These are phyloP conservation scores for Solanum pinnatisectum DNA, from an alignment of 257 asterid species.

Conservation along the genomic window DNA sequence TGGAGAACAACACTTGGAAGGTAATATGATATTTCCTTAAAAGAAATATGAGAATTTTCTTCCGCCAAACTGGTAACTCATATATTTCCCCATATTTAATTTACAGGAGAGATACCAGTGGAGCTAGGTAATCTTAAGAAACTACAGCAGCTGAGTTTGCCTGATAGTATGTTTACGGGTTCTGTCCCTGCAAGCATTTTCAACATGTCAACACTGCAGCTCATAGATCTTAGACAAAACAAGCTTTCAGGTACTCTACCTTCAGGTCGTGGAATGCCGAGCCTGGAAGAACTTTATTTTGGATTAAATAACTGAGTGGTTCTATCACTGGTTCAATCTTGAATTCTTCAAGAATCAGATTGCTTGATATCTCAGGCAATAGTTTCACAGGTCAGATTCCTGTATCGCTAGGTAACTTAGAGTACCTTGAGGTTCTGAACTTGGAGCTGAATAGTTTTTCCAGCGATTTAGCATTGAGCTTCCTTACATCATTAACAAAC, in stretches of 20 bases:
- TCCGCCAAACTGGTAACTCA: neutral
- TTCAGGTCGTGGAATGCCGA: conserved; percentile 3
- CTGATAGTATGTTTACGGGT: neutral
- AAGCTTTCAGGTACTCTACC: conserved; percentile 1
- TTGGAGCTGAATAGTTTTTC: neutral
- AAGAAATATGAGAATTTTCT: neutral
- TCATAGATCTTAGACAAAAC: neutral
- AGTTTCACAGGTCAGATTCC: conserved; percentile 12
- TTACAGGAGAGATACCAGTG: conserved; percentile 1
- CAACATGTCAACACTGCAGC: conserved; percentile 12
- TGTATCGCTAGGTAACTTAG: conserved; percentile 4
- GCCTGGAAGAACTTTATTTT: neutral
- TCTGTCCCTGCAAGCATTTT: conserved; percentile 9
- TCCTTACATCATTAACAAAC: neutral
- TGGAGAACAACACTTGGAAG: neutral
- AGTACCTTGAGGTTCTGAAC: neutral
- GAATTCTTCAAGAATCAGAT: conserved; percentile 6
- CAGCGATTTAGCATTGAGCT: neutral
- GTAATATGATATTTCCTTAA: neutral
- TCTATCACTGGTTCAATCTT: conserved; percentile 9
- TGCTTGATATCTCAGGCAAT: neutral
- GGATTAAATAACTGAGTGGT: neutral
- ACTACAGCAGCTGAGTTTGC: neutral
- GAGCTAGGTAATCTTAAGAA: neutral
- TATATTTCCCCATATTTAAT: neutral